A percentile compares a stretch with the other conserved stretches of the same genome.
Evolutionary conservation across 495 filamentous ascomycete genomes (phyloP).

Genomic region (Monascus purpureus): DNA sequence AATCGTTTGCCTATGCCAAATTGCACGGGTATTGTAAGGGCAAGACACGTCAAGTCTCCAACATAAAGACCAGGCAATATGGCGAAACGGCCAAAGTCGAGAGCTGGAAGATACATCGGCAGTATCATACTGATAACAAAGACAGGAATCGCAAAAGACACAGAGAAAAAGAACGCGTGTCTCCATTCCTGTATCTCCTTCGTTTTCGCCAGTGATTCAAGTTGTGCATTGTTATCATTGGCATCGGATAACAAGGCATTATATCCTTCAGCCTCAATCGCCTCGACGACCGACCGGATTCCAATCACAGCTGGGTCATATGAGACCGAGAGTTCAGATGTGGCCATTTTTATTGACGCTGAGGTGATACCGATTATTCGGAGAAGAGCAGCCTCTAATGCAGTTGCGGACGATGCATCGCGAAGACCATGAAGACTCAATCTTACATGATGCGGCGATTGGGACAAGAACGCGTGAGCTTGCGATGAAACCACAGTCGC

Average conservation of each 20-base stretch:
- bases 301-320: conserved; percentile 60
- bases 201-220: conserved; percentile 91
- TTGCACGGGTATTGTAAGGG: conserved; percentile 82
- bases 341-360: conserved; percentile 55
- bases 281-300: conserved; percentile 67
- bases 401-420: conserved; percentile 52
- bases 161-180: conserved; percentile 57
- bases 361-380: conserved; percentile 55
- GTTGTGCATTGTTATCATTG: conserved; percentile 92
- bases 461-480: conserved; percentile 16
- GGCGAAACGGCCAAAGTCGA: conserved; percentile 59
- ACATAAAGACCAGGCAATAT: conserved; percentile 66
- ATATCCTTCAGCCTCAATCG: conserved; percentile 64
- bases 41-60: conserved; percentile 70
- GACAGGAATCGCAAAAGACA: conserved; percentile 77
- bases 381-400: conserved; percentile 55
- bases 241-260: conserved; percentile 83
- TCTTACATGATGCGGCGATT: conserved; percentile 37
- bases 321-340: conserved; percentile 51
- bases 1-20: conserved; percentile 93
- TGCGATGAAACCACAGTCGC: conserved; percentile 51
- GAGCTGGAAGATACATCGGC: conserved; percentile 56
- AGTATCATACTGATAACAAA: conserved; percentile 87
- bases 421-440: conserved; percentile 75
- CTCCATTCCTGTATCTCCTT: conserved; percentile 92